phyloP scores from a whole-genome alignment of 1,284 basidiomycete genomes.

The Macrocybe sp. region DNA sequence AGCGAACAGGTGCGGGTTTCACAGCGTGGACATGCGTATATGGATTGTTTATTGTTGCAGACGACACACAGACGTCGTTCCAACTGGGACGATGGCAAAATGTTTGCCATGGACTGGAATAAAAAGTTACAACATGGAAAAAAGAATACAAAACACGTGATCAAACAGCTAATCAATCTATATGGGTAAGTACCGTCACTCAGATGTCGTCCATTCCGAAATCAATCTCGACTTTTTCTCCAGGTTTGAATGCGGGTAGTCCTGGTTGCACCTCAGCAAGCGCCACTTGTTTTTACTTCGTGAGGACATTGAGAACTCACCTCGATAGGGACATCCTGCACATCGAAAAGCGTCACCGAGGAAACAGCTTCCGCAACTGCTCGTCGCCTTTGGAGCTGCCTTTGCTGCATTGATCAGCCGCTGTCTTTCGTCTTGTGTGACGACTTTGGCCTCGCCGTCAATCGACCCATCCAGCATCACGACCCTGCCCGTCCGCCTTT shows the following conservation, averaged over 20 bases:
- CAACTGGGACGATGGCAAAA: slow-evolving; percentile 5
- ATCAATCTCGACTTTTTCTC: slow-evolving; percentile 92
- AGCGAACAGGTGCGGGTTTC: slow-evolving; percentile 66
- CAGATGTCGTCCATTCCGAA: slow-evolving; percentile 85
- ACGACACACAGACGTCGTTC: slow-evolving; percentile 37
- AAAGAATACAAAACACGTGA: slow-evolving; percentile 5
- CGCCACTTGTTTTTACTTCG: slow-evolving; percentile 6
- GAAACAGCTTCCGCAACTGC: slow-evolving; percentile 97
- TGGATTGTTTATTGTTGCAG: slow-evolving; percentile 42
- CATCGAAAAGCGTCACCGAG: slow-evolving; percentile 98
- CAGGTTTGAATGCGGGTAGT: slow-evolving; percentile 96
- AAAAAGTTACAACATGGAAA: neutral
- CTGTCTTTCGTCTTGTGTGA: slow-evolving; percentile 61
- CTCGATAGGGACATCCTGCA: slow-evolving; percentile 92
- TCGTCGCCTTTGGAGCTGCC: slow-evolving; percentile 80
- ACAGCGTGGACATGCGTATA: slow-evolving; percentile 85
- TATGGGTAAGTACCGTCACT: slow-evolving; percentile 1
- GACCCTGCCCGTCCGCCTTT: slow-evolving; percentile 54
- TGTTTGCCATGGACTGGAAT: neutral
- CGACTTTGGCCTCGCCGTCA: slow-evolving; percentile 53
- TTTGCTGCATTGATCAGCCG: slow-evolving; percentile 59
- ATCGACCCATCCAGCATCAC: slow-evolving; percentile 63
- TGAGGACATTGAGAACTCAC: slow-evolving; percentile 42
- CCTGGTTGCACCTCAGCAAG: slow-evolving; percentile 40
- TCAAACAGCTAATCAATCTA: neutral